phyloP scores from a whole-genome alignment of 495 filamentous ascomycete genomes.

The Neurospora sp. region DNA sequence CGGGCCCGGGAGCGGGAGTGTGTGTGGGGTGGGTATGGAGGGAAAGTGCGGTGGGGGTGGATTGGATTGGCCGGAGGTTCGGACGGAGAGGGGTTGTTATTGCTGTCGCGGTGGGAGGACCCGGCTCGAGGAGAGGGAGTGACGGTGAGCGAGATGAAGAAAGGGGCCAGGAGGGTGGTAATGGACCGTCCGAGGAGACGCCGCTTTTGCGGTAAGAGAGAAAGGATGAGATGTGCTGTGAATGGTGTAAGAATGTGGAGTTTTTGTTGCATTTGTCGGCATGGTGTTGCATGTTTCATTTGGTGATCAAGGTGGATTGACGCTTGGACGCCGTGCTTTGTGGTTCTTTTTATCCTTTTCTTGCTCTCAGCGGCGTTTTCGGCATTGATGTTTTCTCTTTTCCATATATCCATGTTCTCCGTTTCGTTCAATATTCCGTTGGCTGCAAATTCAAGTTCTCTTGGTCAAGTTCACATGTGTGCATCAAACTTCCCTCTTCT shows the following conservation, averaged over 20 bases:
- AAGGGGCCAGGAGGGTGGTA: neutral
- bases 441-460: neutral
- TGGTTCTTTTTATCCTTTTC: neutral
- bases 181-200: slow-evolving; percentile 16
- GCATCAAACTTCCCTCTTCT: neutral
- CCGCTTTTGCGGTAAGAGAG: slow-evolving; percentile 18
- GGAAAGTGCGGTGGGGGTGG: slow-evolving; percentile 21
- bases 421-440: neutral
- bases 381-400: neutral
- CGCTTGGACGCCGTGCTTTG: neutral
- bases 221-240: neutral
- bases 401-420: neutral
- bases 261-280: neutral
- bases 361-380: neutral
- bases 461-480: neutral
- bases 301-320: neutral
- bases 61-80: slow-evolving; percentile 1
- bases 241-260: neutral
- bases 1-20: slow-evolving; percentile 30
- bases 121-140: neutral
- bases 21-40: slow-evolving; percentile 28
- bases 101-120: slow-evolving; percentile 19
- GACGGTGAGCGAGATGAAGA: neutral
- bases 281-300: neutral
- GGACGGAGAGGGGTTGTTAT: slow-evolving; percentile 9